Percentiles rank a stretch among this genome's conserved stretches.
These are phyloP conservation scores for Acorus calamus DNA, from an alignment of 106 monocot genomes.

Conservation along the genomic window DNA sequence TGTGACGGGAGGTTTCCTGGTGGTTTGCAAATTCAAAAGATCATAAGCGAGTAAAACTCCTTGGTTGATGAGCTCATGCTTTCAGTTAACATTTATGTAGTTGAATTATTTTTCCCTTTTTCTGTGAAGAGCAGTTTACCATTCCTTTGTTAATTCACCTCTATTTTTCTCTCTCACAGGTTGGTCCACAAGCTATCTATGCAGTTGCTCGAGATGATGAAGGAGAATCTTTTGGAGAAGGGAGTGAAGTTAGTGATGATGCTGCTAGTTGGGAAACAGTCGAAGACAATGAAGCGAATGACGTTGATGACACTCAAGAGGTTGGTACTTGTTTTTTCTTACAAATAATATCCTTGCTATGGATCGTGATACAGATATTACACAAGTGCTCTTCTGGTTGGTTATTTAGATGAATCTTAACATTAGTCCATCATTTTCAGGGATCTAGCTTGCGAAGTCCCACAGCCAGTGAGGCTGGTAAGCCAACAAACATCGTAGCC, in stretches of 20 bases:
- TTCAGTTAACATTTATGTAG: too few species aligned
- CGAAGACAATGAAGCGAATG: constrained; percentile 56
- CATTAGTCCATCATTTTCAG: constrained; percentile 19
- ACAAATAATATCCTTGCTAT: too few species aligned
- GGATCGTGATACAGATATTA: too few species aligned
- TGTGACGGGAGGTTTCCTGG: too few species aligned
- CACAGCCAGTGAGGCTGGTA: constrained; percentile 9
- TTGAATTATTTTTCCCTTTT: too few species aligned
- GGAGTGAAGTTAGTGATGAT: constrained; percentile 52
- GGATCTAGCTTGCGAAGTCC: constrained; percentile 26
- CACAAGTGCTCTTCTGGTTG: neutral
- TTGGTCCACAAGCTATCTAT: constrained; percentile 86
- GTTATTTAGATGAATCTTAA: constrained; percentile 6
- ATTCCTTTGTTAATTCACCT: too few species aligned
- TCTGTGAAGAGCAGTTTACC: too few species aligned
- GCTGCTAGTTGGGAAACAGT: constrained; percentile 89
- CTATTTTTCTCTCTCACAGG: constrained; percentile 14
- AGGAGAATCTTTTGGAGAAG: constrained; percentile 56
- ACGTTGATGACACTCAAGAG: constrained; percentile 30
- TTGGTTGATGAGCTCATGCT: too few species aligned
- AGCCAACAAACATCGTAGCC: constrained; percentile 9
- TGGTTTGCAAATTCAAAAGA: too few species aligned
- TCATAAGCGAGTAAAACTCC: too few species aligned
- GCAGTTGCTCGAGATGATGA: constrained; percentile 78
- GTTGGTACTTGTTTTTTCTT: constrained; percentile 17